phyloP scores from a whole-genome alignment of 2,329 filamentous ascomycete genomes.

The Epichloe scottii region DNA sequence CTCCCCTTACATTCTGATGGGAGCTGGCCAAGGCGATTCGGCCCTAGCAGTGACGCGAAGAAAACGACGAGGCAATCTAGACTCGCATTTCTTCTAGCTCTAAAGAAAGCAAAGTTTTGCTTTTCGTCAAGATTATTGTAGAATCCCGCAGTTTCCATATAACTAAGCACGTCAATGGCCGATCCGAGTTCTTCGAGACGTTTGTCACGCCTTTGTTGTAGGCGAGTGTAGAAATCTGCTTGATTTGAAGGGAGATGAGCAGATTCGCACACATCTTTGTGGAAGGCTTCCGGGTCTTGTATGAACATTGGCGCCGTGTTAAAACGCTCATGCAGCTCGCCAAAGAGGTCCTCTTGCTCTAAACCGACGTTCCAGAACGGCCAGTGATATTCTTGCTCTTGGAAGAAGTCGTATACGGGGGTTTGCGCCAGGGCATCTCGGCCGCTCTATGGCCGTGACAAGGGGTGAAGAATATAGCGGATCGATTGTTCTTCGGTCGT shows the following conservation, averaged over 20 bases:
- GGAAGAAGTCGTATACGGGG: too few species aligned
- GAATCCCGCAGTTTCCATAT: background rate
- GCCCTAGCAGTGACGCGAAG: background rate
- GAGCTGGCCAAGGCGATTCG: background rate
- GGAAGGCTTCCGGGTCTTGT: background rate
- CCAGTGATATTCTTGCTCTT: background rate
- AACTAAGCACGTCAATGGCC: background rate
- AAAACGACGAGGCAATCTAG: background rate
- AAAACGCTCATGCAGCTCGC: background rate
- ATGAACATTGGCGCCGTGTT: background rate
- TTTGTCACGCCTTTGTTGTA: background rate
- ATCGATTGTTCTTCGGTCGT: too few species aligned
- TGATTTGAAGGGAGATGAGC: background rate
- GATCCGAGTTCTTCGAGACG: background rate
- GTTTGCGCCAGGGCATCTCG: background rate
- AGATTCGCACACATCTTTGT: background rate
- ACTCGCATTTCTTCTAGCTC: too few species aligned
- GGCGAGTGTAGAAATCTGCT: background rate
- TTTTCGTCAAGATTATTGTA: background rate
- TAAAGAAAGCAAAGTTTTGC: too few species aligned
- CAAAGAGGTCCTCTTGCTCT: background rate
- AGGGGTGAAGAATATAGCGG: too few species aligned
- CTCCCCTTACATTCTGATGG: background rate
- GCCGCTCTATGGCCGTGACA: too few species aligned
- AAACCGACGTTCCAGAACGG: background rate